Evolutionary conservation across 1,284 basidiomycete genomes (phyloP).

Genomic region (Cystobasidium pallidum): DNA sequence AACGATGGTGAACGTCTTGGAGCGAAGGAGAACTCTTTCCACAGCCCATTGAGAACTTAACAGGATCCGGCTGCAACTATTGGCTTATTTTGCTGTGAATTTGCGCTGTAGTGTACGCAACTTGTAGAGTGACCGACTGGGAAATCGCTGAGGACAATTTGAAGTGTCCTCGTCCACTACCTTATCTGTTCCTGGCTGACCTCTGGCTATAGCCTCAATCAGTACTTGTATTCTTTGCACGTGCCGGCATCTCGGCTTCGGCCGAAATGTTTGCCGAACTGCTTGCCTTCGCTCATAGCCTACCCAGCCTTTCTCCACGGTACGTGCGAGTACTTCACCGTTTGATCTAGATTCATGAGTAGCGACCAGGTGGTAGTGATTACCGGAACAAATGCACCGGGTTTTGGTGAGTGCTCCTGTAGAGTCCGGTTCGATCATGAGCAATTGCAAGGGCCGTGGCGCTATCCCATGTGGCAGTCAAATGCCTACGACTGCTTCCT

Average conservation of each 20-base stretch:
- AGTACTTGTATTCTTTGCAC: not conserved
- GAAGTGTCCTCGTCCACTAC: too few species aligned
- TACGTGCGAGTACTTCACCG: not conserved
- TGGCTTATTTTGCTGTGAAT: too few species aligned
- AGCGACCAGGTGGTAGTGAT: constrained; percentile 9
- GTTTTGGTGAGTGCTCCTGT: constrained; percentile 6
- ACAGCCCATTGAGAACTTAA: not conserved
- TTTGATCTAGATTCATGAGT: not conserved
- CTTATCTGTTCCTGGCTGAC: too few species aligned
- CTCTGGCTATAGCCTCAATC: too few species aligned
- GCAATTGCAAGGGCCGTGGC: too few species aligned
- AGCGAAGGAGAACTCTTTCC: constrained; percentile 24
- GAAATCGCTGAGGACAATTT: too few species aligned
- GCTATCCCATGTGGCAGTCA: too few species aligned
- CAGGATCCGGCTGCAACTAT: too few species aligned
- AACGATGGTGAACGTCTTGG: constrained; percentile 33
- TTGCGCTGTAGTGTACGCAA: too few species aligned
- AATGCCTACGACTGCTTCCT: too few species aligned
- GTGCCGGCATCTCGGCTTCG: not conserved
- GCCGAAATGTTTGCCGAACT: not conserved
- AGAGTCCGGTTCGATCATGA: not conserved
- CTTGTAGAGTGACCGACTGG: too few species aligned
- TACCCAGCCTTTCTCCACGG: not conserved
- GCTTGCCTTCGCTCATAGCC: not conserved
- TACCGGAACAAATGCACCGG: constrained; percentile 13